Percentiles rank a stretch among this genome's conserved stretches.
Conservation (phyloP, 2,329 filamentous ascomycete species). For the Fusarium xylarioides region DNA sequence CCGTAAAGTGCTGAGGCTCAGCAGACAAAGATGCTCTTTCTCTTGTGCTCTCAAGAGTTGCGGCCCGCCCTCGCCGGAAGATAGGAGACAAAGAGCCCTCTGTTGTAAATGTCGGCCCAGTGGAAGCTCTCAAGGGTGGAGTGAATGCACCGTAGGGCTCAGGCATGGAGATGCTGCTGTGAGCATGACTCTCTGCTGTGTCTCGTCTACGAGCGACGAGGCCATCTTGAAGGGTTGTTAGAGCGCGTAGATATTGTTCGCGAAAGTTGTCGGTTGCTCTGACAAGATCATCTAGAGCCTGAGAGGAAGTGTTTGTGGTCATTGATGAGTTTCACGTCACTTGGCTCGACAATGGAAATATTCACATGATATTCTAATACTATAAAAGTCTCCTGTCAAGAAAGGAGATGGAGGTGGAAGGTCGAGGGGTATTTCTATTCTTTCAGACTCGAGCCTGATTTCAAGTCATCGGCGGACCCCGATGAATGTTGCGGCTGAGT, state of each 20-base stretch:
- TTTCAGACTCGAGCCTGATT: conserved; percentile 10
- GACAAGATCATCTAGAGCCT: conserved; percentile 48
- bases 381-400: background rate
- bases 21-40: conserved; percentile 38
- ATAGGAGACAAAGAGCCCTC: conserved; percentile 18
- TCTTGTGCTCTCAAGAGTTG: conserved; percentile 43
- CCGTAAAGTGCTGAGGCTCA: conserved; percentile 34
- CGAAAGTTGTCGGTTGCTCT: conserved; percentile 46
- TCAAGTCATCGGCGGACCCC: conserved; percentile 31
- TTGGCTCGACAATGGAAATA: conserved; percentile 14
- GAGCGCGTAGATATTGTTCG: conserved; percentile 47
- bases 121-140: conserved; percentile 43
- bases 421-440: conserved; percentile 31
- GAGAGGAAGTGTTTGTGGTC: conserved; percentile 28
- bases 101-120: conserved; percentile 33
- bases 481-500: conserved; percentile 40
- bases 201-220: conserved; percentile 33
- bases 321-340: conserved; percentile 27
- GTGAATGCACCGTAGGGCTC: conserved; percentile 30
- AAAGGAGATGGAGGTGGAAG: background rate
- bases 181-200: conserved; percentile 29
- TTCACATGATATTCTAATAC: conserved; percentile 2
- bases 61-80: conserved; percentile 39
- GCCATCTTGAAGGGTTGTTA: conserved; percentile 44
- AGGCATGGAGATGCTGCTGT: background rate